A percentile compares a stretch with the other conserved stretches of the same genome.
Evolutionary conservation across 2,329 filamentous ascomycete species (phyloP).

Genomic region (Venturia pyrina): DNA sequence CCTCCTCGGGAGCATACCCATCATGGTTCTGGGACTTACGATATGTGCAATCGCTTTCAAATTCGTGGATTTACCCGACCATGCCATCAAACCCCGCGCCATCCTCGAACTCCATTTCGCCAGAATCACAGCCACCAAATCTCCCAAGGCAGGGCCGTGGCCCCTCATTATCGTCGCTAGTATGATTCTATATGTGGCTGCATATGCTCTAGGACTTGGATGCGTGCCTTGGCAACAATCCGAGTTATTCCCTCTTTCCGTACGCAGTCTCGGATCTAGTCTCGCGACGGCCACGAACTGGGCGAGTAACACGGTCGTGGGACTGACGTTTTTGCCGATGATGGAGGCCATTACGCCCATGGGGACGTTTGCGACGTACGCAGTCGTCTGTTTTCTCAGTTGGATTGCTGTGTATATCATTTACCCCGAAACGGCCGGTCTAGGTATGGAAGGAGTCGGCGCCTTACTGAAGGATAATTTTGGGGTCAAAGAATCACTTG

Average conservation of each 20-base stretch:
- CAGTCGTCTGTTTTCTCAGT: conserved; percentile 55
- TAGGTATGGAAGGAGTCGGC: conserved; percentile 72
- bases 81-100: neutral
- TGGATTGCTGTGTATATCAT: conserved; percentile 61
- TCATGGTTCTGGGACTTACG: conserved; percentile 68
- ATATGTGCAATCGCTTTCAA: conserved; percentile 65
- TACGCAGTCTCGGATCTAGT: conserved; percentile 62
- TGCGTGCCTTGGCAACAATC: conserved; percentile 96
- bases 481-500: conserved; percentile 39
- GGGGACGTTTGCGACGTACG: conserved; percentile 77
- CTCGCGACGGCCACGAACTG: conserved; percentile 76
- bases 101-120: neutral
- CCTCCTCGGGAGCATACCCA: conserved; percentile 69
- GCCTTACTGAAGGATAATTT: conserved; percentile 61
- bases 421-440: conserved; percentile 78
- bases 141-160: conserved; percentile 15
- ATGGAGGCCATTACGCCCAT: conserved; percentile 65
- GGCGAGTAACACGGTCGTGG: conserved; percentile 77
- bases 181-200: conserved; percentile 74
- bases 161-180: conserved; percentile 55
- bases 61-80: conserved; percentile 42
- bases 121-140: neutral
- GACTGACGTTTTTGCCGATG: conserved; percentile 78
- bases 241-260: conserved; percentile 72
- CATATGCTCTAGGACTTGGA: conserved; percentile 79